Conservation (phyloP, 2,329 filamentous ascomycete species). For the Zopfia rhizophila region DNA sequence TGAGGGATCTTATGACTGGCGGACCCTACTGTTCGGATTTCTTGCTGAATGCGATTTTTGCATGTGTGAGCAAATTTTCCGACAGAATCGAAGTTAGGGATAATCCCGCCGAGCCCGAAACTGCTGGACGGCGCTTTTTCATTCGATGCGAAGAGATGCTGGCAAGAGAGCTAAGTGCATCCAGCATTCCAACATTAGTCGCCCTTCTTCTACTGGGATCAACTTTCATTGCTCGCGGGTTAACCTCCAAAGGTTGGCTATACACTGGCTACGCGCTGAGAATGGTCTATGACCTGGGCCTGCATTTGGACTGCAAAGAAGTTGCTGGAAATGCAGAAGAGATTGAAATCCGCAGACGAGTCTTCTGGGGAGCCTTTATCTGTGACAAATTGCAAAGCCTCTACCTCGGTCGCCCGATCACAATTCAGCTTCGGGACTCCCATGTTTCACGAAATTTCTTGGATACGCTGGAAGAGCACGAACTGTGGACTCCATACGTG, state of each 20-base stretch:
- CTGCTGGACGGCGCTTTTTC: conserved; percentile 51
- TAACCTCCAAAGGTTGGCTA: conserved; percentile 51
- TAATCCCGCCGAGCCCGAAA: conserved; percentile 56
- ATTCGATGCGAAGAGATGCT: conserved; percentile 30
- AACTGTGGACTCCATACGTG: conserved; percentile 61
- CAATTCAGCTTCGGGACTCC: conserved; percentile 30
- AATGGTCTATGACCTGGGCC: conserved; percentile 55
- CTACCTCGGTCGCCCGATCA: conserved; percentile 40
- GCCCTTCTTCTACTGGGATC: conserved; percentile 39
- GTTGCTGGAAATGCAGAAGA: conserved; percentile 32
- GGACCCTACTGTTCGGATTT: conserved; percentile 66
- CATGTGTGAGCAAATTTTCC: conserved; percentile 56
- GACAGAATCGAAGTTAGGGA: conserved; percentile 55
- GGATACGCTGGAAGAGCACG: conserved; percentile 56
- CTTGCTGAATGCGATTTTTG: conserved; percentile 64
- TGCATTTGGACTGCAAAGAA: conserved; percentile 51
- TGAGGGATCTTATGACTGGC: conserved; percentile 54
- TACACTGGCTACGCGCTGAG: conserved; percentile 54
- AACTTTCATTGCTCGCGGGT: conserved; percentile 34
- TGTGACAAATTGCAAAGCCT: conserved; percentile 44
- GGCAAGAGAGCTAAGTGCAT: conserved; percentile 22
- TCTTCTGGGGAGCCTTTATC: conserved; percentile 50
- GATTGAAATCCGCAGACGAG: conserved; percentile 42
- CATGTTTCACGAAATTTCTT: conserved; percentile 31
- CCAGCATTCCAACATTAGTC: conserved; percentile 37